These are phyloP conservation scores for Diplodia intermedia DNA, from an alignment of 2,329 filamentous ascomycete species.

Conservation along the genomic window DNA sequence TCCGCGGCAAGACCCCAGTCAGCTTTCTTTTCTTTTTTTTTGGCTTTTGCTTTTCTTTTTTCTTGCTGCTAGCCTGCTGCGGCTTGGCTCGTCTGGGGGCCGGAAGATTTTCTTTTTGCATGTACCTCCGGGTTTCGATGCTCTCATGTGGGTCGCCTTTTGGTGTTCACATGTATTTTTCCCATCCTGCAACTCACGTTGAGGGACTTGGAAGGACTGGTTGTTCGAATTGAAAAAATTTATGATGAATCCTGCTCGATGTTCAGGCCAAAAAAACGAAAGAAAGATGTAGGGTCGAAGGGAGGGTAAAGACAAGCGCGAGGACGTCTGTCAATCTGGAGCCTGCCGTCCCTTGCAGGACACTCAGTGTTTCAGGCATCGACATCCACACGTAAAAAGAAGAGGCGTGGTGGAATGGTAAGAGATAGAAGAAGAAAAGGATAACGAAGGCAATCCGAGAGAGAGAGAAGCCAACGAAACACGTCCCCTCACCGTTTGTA, in stretches of 20 bases:
- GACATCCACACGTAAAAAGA: background rate
- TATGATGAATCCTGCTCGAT: background rate
- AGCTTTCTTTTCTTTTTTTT: background rate
- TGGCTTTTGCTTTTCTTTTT: background rate
- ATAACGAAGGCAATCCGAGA: background rate
- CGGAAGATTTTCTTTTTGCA: background rate
- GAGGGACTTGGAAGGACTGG: background rate
- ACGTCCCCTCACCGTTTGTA: constrained; percentile 5
- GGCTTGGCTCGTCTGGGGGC: background rate
- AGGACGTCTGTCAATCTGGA: constrained; percentile 8
- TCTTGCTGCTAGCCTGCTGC: background rate
- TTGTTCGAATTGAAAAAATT: background rate
- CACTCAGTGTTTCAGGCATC: background rate
- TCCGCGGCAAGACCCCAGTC: background rate
- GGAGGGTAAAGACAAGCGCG: background rate
- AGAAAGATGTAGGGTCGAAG: background rate
- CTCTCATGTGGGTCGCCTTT: background rate
- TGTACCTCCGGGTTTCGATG: background rate
- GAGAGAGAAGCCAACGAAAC: background rate
- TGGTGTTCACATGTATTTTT: background rate
- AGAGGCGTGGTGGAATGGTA: background rate
- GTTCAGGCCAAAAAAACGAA: background rate
- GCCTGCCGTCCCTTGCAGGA: background rate
- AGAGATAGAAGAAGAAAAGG: background rate
- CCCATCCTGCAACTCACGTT: background rate